A percentile compares a stretch with the other conserved stretches of the same genome.
These are phyloP conservation scores for Hymenoscyphus scutula DNA, from an alignment of 2,329 filamentous ascomycete genomes.

Conservation along the genomic window DNA sequence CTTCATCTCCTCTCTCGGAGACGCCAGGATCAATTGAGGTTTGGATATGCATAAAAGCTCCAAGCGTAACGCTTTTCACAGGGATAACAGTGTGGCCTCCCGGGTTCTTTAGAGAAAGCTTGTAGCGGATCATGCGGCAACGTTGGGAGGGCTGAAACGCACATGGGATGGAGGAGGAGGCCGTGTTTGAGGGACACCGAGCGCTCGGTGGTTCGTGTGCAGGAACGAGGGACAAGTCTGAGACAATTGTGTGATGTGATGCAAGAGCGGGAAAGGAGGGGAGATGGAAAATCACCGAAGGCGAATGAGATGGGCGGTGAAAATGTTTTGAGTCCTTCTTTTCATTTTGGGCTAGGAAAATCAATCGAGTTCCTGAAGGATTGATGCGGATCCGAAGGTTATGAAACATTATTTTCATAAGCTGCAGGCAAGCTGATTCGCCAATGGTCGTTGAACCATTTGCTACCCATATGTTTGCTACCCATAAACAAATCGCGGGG, in stretches of 20 bases:
- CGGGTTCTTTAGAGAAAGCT: neutral
- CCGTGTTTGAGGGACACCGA: neutral
- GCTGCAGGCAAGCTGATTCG: conserved; percentile 1
- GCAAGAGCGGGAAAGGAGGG: neutral
- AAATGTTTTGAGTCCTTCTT: neutral
- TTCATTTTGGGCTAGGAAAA: neutral
- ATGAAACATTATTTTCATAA: neutral
- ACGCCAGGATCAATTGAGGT: neutral
- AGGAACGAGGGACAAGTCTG: neutral
- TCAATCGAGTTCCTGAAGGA: neutral
- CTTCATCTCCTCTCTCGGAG: neutral
- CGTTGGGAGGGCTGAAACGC: conserved; percentile 7
- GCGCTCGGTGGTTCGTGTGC: conserved; percentile 4
- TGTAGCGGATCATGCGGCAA: conserved; percentile 10
- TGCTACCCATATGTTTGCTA: no score
- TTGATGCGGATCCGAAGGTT: neutral
- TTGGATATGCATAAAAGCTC: conserved; percentile 4
- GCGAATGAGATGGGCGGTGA: neutral
- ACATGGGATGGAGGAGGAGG: neutral
- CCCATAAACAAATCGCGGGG: conserved; percentile 1
- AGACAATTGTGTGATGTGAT: conserved; percentile 2
- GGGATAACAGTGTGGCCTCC: neutral
- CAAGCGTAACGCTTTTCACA: conserved; percentile 1
- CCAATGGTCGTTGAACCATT: neutral
- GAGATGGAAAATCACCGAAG: conserved; percentile 1